Percentiles rank a stretch among this genome's conserved stretches.
Conservation (phyloP, 208 protist genomes). For the Acanthamoeba healyi region DNA sequence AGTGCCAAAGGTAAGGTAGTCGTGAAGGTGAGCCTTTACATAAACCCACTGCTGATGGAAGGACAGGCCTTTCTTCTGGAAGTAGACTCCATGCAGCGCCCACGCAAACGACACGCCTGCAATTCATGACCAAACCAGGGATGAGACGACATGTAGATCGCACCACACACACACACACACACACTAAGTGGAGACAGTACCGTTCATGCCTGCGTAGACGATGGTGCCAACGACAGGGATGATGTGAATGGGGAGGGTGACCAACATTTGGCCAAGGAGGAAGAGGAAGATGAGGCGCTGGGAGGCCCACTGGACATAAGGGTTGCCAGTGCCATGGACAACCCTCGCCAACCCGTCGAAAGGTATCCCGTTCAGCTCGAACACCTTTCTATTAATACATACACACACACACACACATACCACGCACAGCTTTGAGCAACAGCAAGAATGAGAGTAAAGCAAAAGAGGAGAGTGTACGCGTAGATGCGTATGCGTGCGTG, state of each 20-base stretch:
- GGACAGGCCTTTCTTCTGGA: slow-evolving; percentile 8
- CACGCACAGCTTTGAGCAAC: no score
- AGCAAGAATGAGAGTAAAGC: no score
- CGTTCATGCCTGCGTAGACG: slow-evolving; percentile 5
- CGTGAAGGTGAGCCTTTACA: background rate
- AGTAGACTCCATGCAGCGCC: slow-evolving; percentile 6
- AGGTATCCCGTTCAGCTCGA: background rate
- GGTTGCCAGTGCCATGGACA: background rate
- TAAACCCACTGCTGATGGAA: slow-evolving; percentile 1
- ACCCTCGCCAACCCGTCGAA: background rate
- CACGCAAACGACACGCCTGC: slow-evolving; percentile 6
- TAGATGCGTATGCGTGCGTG: background rate
- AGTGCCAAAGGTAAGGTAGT: background rate
- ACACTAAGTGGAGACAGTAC: background rate
- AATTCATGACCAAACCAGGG: no score
- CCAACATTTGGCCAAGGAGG: background rate
- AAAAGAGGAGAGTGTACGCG: background rate
- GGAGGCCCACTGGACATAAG: slow-evolving; percentile 1
- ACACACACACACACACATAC: no score
- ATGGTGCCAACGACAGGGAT: background rate
- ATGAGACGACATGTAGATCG: no score
- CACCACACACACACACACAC: no score
- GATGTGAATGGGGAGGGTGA: background rate
- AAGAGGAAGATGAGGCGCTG: slow-evolving; percentile 39
- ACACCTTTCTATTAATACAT: slow-evolving; percentile 13